Evolutionary conservation across 1,284 basidiomycete species (phyloP).

Genomic region (Cryptococcus sp.): DNA sequence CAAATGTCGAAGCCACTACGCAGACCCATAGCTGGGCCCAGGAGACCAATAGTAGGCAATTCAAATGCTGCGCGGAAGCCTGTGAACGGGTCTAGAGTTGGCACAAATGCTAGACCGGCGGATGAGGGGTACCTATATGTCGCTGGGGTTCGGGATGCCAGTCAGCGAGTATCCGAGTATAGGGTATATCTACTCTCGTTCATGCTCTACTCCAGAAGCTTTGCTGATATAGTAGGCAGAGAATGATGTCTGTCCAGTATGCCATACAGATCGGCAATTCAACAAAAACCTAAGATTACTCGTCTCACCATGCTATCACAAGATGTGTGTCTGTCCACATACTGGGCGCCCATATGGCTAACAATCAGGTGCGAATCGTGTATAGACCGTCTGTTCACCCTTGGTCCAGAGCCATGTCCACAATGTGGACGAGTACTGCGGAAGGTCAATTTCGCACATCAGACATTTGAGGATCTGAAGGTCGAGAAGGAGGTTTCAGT

Average conservation of each 20-base stretch:
- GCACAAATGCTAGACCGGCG: slow-evolving; percentile 14
- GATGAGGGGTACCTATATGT: slow-evolving; percentile 43
- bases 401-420: slow-evolving; percentile 95
- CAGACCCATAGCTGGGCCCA: not conserved
- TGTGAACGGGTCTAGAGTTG: slow-evolving; percentile 13
- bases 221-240: slow-evolving; percentile 58
- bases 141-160: slow-evolving; percentile 40
- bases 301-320: slow-evolving; percentile 97
- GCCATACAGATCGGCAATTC: slow-evolving; percentile 92
- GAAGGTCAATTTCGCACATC: slow-evolving; percentile 89
- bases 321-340: slow-evolving; percentile 62
- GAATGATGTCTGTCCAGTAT: slow-evolving; percentile 94
- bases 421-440: slow-evolving; percentile 84
- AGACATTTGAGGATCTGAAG: slow-evolving; percentile 93
- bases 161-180: slow-evolving; percentile 41
- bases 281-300: slow-evolving; percentile 90
- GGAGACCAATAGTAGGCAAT: not conserved
- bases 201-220: not conserved
- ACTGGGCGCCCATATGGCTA: not conserved
- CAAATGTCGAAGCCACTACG: not conserved
- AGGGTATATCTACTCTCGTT: slow-evolving; percentile 18
- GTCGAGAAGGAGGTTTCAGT: slow-evolving; percentile 97
- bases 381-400: slow-evolving; percentile 91
- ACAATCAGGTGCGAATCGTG: slow-evolving; percentile 85
- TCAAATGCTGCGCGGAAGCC: not conserved